A percentile compares a stretch with the other conserved stretches of the same genome.
Conservation (phyloP, 768 basidiomycete species). For the Serpula lacrymans region DNA sequence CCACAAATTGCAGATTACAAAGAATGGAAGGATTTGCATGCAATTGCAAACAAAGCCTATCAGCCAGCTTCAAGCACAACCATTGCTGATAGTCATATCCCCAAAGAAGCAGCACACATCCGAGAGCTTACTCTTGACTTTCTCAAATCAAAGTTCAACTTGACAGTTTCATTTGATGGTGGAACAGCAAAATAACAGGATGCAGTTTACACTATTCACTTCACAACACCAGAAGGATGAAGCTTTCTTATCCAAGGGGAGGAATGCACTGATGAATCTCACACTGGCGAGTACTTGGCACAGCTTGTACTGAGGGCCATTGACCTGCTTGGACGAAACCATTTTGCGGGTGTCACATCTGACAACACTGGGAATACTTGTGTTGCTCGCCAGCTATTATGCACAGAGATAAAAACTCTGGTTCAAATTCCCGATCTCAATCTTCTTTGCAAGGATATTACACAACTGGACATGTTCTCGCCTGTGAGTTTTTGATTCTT, state of each 20-base stretch:
- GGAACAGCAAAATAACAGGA: constrained; percentile 12
- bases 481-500: constrained; percentile 1
- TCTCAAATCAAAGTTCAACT: constrained; percentile 8
- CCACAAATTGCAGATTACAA: constrained; percentile 1
- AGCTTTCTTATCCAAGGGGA: constrained; percentile 17
- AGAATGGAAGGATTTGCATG: constrained; percentile 2
- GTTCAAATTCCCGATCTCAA: constrained; percentile 16
- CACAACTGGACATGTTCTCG: constrained; percentile 8
- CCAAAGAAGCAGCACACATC: constrained; percentile 2
- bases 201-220: constrained; percentile 19
- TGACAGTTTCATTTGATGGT: constrained; percentile 24
- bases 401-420: constrained; percentile 7
- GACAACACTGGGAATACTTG: constrained; percentile 23
- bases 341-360: constrained; percentile 10
- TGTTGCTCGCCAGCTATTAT: constrained; percentile 5
- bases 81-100: constrained; percentile 8
- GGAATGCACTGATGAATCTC: constrained; percentile 16
- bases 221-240: constrained; percentile 8
- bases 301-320: constrained; percentile 14
- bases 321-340: constrained; percentile 8
- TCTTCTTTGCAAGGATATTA: constrained; percentile 12
- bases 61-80: background rate
- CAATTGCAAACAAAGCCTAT: background rate
- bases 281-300: constrained; percentile 16
- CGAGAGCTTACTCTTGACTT: background rate